A percentile compares a stretch with the other conserved stretches of the same genome.
Evolutionary conservation across 2,329 filamentous ascomycete species (phyloP).

Genomic region (Akanthomyces lecanii): DNA sequence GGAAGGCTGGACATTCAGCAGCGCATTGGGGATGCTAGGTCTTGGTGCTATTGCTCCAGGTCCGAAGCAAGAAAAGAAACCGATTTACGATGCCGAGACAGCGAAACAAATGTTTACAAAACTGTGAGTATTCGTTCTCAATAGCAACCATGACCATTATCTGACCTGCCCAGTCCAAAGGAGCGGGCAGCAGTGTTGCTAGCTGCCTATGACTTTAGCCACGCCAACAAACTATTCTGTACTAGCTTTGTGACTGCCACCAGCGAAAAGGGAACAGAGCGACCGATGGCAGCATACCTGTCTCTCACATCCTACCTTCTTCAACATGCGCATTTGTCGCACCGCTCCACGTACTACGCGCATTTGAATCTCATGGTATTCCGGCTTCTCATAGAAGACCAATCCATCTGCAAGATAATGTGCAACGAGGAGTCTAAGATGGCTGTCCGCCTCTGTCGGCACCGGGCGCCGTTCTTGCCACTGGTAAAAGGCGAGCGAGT

Average conservation of each 20-base stretch:
- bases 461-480: slow-evolving; percentile 81
- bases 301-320: slow-evolving; percentile 90
- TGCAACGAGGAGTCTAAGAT: slow-evolving; percentile 74
- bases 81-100: slow-evolving; percentile 68
- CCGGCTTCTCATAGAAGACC: slow-evolving; percentile 82
- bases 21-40: slow-evolving; percentile 78
- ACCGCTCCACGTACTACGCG: slow-evolving; percentile 74
- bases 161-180: slow-evolving; percentile 56
- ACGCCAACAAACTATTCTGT: slow-evolving; percentile 94
- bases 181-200: slow-evolving; percentile 76
- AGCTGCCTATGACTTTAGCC: slow-evolving; percentile 86
- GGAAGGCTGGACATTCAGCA: slow-evolving; percentile 81
- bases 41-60: slow-evolving; percentile 70
- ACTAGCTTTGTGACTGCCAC: slow-evolving; percentile 69
- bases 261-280: slow-evolving; percentile 61
- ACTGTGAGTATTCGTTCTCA: slow-evolving; percentile 53
- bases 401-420: slow-evolving; percentile 73
- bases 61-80: slow-evolving; percentile 54
- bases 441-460: slow-evolving; percentile 78
- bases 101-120: slow-evolving; percentile 76
- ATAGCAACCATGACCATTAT: slow-evolving; percentile 15
- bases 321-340: slow-evolving; percentile 85
- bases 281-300: slow-evolving; percentile 75
- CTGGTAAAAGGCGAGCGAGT: slow-evolving; percentile 67
- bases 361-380: slow-evolving; percentile 82